Evolutionary conservation across 257 asterid genomes (phyloP), one percentile per base, ranked within the genome.

Genomic region (Solanum virginianum): DNA sequence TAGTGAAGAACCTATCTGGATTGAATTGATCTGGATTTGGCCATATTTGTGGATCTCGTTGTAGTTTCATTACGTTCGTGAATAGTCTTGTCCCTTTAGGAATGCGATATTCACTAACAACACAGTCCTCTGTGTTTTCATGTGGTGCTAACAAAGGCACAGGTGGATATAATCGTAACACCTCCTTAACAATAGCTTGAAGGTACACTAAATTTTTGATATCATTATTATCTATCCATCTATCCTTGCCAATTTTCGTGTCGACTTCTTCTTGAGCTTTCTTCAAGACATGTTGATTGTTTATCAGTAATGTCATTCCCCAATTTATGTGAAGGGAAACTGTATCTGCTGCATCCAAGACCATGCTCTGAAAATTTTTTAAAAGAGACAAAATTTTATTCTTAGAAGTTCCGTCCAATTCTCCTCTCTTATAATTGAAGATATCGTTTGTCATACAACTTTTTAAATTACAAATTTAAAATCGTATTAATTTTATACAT

Each of bases 131-230:
- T 0, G 1, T 17, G 0, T 63, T 32, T 80, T 56, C 70, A 32
- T 80, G 84, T 41, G 84, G 84, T 80, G 57, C 84, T 80, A 43
- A 41, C 14, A 80, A 80, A 14, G 84, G 71, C 5, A 54, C 84
- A 0, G 84, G 71, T 32, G 70, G 84, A 29, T 80, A 80, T 57
- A 80, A 41, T 57, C 84, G 51, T 22, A 80, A 32, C 15, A 63
- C 68, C 63, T 80, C 84, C 18, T 80, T 80, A 22, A 80, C 0
- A 0, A 41, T 60, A 18, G 84, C 84, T 56, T 80, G 84, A 47
- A 80, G 55, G 55, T 80, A 80, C 55, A 56, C 39, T 26, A 80
- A 57, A 18, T 80, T 11, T 2, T 80, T 60, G 1, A 80, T 80
- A 60, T 80, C 84, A 0, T 29, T 55, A 26, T 80, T 71, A 9